Evolutionary conservation across 192 early-diverging fungal species (phyloP).

Genomic region (Mortierella antarctica): DNA sequence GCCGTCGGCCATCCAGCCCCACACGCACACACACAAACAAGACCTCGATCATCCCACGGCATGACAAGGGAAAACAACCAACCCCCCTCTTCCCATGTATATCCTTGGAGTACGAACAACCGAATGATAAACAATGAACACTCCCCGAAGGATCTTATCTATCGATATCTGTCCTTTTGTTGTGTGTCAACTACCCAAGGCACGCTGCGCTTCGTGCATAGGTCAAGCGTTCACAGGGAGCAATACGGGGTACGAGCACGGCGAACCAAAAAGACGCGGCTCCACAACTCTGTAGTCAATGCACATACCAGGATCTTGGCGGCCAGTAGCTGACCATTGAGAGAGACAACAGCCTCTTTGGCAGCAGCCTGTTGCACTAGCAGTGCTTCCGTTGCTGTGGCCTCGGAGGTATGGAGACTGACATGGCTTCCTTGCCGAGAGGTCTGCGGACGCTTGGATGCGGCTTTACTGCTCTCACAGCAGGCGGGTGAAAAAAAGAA

Average conservation of each 20-base stretch:
- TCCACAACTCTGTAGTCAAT: neutral
- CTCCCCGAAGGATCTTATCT: constrained; percentile 9
- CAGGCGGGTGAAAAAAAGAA: neutral
- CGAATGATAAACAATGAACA: neutral
- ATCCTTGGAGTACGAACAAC: neutral
- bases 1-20: too few species aligned
- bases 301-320: constrained; percentile 52
- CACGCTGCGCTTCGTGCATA: neutral
- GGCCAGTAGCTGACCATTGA: constrained; percentile 43
- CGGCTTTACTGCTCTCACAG: constrained; percentile 16
- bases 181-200: neutral
- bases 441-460: constrained; percentile 28
- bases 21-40: too few species aligned
- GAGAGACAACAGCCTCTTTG: constrained; percentile 27
- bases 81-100: neutral
- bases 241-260: neutral
- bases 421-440: constrained; percentile 38
- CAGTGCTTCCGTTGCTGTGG: constrained; percentile 5
- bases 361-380: constrained; percentile 20
- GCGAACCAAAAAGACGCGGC: too few species aligned
- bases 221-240: neutral
- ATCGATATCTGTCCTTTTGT: constrained; percentile 3
- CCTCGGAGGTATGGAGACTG: constrained; percentile 28
- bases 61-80: neutral
- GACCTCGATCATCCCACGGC: too few species aligned